phyloP scores from a whole-genome alignment of 2,329 filamentous ascomycete genomes.

The Pseudohalonectria lignicola region DNA sequence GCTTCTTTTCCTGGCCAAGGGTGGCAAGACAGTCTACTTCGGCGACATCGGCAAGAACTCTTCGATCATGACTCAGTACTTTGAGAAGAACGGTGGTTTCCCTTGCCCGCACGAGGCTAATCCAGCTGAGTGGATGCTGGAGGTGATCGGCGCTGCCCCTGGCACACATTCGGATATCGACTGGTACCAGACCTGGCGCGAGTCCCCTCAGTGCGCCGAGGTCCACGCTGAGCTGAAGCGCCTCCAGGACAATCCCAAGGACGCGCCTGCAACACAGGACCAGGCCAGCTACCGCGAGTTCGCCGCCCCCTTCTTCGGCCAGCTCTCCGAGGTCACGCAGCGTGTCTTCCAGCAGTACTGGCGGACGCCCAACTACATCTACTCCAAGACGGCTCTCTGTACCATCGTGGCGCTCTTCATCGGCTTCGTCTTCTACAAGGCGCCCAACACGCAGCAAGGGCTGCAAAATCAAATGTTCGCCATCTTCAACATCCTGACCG shows the following conservation, averaged over 20 bases:
- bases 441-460: constrained; percentile 49
- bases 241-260: constrained; percentile 15
- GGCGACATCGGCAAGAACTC: constrained; percentile 23
- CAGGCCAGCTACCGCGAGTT: constrained; percentile 44
- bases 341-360: constrained; percentile 65
- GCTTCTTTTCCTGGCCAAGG: constrained; percentile 25
- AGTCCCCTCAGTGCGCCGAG: constrained; percentile 18
- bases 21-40: constrained; percentile 5
- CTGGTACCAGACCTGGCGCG: constrained; percentile 20
- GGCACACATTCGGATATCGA: constrained; percentile 28
- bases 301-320: constrained; percentile 53
- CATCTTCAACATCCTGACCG: constrained; percentile 59
- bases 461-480: constrained; percentile 63
- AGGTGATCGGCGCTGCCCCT: constrained; percentile 27
- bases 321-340: constrained; percentile 46
- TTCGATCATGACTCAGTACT: constrained; percentile 40
- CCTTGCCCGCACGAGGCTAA: constrained; percentile 45
- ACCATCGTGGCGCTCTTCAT: constrained; percentile 45
- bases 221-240: constrained; percentile 42
- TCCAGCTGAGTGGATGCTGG: constrained; percentile 59
- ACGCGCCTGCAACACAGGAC: constrained; percentile 24
- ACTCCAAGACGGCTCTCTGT: constrained; percentile 44
- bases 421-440: constrained; percentile 56
- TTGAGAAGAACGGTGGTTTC: constrained; percentile 48
- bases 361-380: constrained; percentile 62